These are phyloP conservation scores for Herpetomonas muscarum DNA, from an alignment of 208 protist genomes.

Conservation along the genomic window DNA sequence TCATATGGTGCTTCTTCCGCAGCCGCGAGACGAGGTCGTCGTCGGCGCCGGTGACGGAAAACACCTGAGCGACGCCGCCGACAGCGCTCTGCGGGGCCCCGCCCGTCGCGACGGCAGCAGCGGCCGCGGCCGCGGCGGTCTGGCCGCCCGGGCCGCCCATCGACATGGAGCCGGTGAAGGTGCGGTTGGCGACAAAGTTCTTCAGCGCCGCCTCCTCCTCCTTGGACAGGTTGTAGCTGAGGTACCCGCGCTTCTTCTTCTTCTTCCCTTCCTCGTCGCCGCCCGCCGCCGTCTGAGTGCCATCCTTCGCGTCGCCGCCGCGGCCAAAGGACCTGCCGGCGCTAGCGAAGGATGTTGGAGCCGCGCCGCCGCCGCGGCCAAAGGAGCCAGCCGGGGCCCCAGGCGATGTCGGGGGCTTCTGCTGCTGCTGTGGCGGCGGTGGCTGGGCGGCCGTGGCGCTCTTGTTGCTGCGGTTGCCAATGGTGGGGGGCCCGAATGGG, in stretches of 20 bases:
- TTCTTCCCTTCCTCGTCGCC: conserved; percentile 14
- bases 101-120: conserved; percentile 3
- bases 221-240: conserved; percentile 75
- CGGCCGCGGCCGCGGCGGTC: conserved; percentile 10
- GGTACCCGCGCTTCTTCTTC: conserved; percentile 72
- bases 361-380: too few relatives aligned
- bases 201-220: conserved; percentile 68
- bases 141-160: not conserved
- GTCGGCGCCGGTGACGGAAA: conserved; percentile 46
- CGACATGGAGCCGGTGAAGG: conserved; percentile 6
- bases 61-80: conserved; percentile 39
- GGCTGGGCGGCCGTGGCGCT: too few relatives aligned
- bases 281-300: conserved; percentile 5
- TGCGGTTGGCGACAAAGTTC: conserved; percentile 36
- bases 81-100: conserved; percentile 4
- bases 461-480: conserved; percentile 3
- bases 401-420: too few relatives aligned
- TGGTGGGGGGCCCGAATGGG: too few relatives aligned
- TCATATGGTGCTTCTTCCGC: conserved; percentile 65
- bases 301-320: conserved; percentile 5
- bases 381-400: too few relatives aligned
- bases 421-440: too few relatives aligned
- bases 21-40: conserved; percentile 41
- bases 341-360: conserved; percentile 3
- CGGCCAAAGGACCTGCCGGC: not conserved